Conservation (phyloP, 148 eudicot species). For the Amaranthus cruentus region DNA sequence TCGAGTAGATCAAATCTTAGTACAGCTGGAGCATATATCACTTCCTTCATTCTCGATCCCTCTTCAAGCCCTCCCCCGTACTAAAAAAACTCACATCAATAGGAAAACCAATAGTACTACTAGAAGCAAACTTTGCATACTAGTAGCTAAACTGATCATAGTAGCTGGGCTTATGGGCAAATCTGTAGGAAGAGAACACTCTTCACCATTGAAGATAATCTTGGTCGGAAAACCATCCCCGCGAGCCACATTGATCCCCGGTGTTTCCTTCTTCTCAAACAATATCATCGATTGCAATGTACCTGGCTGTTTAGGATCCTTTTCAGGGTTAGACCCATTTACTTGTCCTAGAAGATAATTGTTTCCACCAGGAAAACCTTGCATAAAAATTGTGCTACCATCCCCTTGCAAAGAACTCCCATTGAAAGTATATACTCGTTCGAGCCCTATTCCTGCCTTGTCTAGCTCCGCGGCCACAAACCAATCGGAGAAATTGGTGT, state of each 20-base stretch:
- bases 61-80: too few species aligned
- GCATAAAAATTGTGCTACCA: conserved; percentile 29
- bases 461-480: conserved; percentile 49
- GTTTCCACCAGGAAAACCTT: conserved; percentile 36
- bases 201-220: conserved; percentile 55
- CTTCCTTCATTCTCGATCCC: too few species aligned
- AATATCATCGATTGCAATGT: conserved; percentile 44
- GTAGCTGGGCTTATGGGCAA: conserved; percentile 26
- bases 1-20: too few species aligned
- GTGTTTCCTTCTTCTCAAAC: conserved; percentile 47
- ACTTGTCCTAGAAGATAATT: conserved; percentile 35
- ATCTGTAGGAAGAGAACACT: conserved; percentile 43
- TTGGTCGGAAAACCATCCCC: conserved; percentile 55
- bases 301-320: conserved; percentile 45
- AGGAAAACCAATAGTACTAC: conserved; percentile 3
- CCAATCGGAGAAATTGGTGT: conserved; percentile 39
- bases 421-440: conserved; percentile 41
- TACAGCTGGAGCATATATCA: too few species aligned
- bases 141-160: not conserved
- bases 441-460: conserved; percentile 39
- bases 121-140: not conserved
- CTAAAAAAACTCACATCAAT: not conserved
- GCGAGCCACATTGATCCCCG: conserved; percentile 38
- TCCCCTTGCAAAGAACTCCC: conserved; percentile 27
- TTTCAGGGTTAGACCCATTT: conserved; percentile 35